Base-by-base conservation (phyloP, 1,139 yeast genomes). In the Suhomyces atakaporum region DNA sequence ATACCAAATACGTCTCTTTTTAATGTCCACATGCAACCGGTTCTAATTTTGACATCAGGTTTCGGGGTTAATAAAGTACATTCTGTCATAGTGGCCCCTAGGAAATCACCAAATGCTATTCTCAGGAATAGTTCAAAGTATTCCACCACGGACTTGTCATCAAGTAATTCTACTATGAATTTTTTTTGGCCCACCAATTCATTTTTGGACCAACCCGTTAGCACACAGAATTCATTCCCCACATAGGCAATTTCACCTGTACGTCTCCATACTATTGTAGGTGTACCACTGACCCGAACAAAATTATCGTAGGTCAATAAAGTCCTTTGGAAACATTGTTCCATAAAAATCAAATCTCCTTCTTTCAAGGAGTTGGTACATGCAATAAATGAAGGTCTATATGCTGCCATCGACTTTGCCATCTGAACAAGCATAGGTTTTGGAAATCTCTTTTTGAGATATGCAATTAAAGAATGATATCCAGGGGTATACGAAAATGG, bases 201-300 rank as follows among this genome's bases (percentile, higher is more conserved):
- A 27, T 80, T 83, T 46, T 77, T 75, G 8, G 81, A 64, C 97
- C 97, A 89, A 2, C 97, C 97, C 1, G 97, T 88, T 16, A 92
- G 66, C 11, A 87, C 75, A 48, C 94, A 84, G 56, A 92, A 92
- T 59, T 92, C 97, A 49, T 84, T 86, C 8, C 96, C 95, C 3
- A 90, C 95, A 42, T 89, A 90, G 0, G 96, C 95, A 14, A 92
- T 86, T 57, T 90, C 96, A 7, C 97, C 96, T 1, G 96, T 89
- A 39, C 97, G 72, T 46, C 98, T 70, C 97, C 97, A 92, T 5
- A 89, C 92, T 18, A 90, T 78, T 0, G 97, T 89, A 0, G 97
- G 97, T 0, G 97, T 90, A 0, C 97, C 97, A 29, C 90, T 81
- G 16, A 84, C 79, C 13, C 81, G 72, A 27, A 92, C 84, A 56